Base-by-base conservation (phyloP, 495 filamentous ascomycete genomes). In the Penicillium psychrofluorescens region DNA sequence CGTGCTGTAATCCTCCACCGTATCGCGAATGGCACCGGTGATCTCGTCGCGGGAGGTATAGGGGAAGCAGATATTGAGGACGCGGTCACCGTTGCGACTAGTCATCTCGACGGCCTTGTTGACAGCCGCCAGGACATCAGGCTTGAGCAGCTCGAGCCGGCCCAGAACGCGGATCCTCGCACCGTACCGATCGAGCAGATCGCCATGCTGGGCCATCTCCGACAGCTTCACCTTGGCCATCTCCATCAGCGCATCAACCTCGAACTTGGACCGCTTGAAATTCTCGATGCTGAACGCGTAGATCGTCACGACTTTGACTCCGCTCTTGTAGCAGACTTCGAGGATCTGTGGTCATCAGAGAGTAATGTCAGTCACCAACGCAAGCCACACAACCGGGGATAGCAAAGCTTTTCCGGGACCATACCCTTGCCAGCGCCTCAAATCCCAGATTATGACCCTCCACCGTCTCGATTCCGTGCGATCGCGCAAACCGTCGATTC, bases 211-310 rank as follows among this genome's bases (percentile, higher is more conserved):
- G 9, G 84, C 78, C 57, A 98, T 72, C 55, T 98, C 92, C 14
- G 80, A 76, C 11, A 98, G 75, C 69, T 95, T 96, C 45, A 91
- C 78, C 67, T 95, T 95, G 30, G 90, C 91, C 75, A 98, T 94
- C 51, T 95, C 87, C 92, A 98, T 98, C 40, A 98, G 70, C 11
- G 87, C 89, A 62, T 95, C 90, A 29, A 98, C 94, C 62, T 98
- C 92, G 67, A 95, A 91, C 61, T 90, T 90, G n/a, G 89, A 90
- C 6, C 92, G 80, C 63, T 97, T 95, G 73, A 96, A 98, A 68
- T 98, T 98, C 66, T 97, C 92, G 60, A 97, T 95, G 54, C 86
- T 92, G 73, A 98, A 98, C 5, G 92, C 92, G 64, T 97, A 98
- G 41, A 98, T 86, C 0, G 92, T 96, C 11, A 98, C 92, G 4